Percentiles rank a stretch among this genome's conserved stretches.
These are phyloP conservation scores for Tuber brumale DNA, from an alignment of 495 filamentous ascomycete genomes.

Conservation along the genomic window DNA sequence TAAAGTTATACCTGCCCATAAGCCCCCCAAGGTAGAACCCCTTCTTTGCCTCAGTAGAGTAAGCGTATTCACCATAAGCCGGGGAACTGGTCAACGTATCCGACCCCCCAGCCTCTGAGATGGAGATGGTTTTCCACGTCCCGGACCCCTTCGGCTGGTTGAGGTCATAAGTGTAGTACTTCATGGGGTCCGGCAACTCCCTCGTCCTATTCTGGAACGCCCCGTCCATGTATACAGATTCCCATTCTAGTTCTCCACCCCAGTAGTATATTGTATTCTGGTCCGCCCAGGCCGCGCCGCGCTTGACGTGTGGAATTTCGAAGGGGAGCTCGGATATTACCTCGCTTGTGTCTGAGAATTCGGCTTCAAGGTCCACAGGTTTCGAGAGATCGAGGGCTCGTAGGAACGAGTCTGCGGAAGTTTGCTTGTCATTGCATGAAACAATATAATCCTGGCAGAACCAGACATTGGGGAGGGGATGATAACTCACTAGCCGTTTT, in stretches of 20 bases:
- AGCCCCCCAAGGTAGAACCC: neutral
- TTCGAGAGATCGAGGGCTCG: neutral
- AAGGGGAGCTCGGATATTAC: neutral
- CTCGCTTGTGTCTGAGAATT: neutral
- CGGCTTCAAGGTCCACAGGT: neutral
- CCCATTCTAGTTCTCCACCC: neutral
- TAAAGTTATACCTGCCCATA: neutral
- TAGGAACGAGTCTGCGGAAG: neutral
- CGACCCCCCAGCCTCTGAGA: no score
- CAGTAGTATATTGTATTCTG: slow-evolving; percentile 2
- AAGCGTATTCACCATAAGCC: no score
- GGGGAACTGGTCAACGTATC: no score
- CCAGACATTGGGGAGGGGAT: neutral
- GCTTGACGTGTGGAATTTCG: neutral
- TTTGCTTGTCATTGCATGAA: neutral
- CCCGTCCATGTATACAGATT: neutral
- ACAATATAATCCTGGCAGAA: neutral
- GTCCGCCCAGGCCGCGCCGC: neutral
- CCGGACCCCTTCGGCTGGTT: neutral
- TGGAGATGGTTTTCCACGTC: neutral
- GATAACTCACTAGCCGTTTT: neutral
- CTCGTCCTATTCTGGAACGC: neutral
- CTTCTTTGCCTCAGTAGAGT: no score
- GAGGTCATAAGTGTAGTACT: slow-evolving; percentile 4
- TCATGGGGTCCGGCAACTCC: neutral